Base-by-base conservation (phyloP, 345 rosid genomes). In the Euphorbia pulcherrima region DNA sequence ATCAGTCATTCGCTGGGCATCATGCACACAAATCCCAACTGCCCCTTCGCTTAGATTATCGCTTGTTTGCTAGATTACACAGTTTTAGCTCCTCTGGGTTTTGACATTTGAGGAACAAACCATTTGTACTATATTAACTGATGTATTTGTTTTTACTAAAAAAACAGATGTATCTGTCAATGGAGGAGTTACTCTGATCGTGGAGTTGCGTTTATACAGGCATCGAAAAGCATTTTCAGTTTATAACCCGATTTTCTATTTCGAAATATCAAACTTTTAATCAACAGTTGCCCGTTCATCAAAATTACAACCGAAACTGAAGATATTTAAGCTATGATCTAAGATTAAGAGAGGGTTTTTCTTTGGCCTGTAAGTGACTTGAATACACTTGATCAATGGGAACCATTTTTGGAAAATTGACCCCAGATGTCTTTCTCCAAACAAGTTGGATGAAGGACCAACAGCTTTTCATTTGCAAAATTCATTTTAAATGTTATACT, bases 1-100 rank as follows among this genome's bases (percentile, higher is more conserved):
- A 58, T 87, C 94, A 4, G 84, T 89, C 28, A 85, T 87, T 64
- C 89, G 92, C 1, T 86, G 96, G 97, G 96, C 86, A 33, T 89
- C 97, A 46, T 87, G 94, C 79, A 86, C 89, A 6, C 82, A 82
- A 66, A 87, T 89, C 65, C 90, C 92, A 4, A 88, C 90, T 0
- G 79, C 82, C 13, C 84, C 88, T 13, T 87, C 97, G 3, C 93
- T 88, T 56, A 73, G 89, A 82, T 76, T 80, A 62, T 89, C 97
- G 1, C 87, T 89, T 3, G 92, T 89, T 16, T 86, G 93, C 82
- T 91, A 84, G 81, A 71, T 10, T 51, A 29, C 7, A 14, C 44
- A 29, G 46, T 29, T 20, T 53, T 53, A 20, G 24, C 33, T n/a
- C 5, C 24, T n/a, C 4, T n/a, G 55, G 51, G 48, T 23, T 44